Base-by-base conservation (phyloP, 2,329 filamentous ascomycete species). In the Harringtonia lauricola region DNA sequence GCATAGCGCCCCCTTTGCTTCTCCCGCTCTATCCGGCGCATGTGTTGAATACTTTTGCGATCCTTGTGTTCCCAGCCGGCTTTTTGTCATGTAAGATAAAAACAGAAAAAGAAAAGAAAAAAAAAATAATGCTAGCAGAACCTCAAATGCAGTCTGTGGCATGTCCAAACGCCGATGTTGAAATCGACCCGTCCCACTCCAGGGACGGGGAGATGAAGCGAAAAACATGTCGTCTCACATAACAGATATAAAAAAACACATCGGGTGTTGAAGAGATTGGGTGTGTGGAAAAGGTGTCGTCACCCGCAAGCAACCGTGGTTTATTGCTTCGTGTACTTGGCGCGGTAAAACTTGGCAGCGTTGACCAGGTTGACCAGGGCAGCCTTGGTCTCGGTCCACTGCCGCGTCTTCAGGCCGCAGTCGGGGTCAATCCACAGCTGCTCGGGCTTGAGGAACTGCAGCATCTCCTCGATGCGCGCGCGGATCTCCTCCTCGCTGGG, bases 371-470 rank as follows among this genome's bases (percentile, higher is more conserved):
- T 95, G 72, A 72, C 72, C 62, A 98, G 73, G 47, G 90, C 86
- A 62, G 87, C 87, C 83, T 95, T 96, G 68, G 89, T 95, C 81
- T 98, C 90, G 68, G 84, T 80, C 90, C 92, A 96, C 74, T 94
- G 85, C 59, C 92, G 86, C 57, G 92, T 98, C 87, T 98, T 98
- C 49, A 98, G 81, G 75, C 92, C 92, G 64, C 92, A 98, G 75
- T 98, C 92, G 56, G 92, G 92, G 77, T 98, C 90, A 72, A 96
- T 86, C 92, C 92, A 98, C 65, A 98, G 86, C 79, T 98, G 92
- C 62, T 95, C 88, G 47, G 89, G 89, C 78, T 88, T 90, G 70
- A 96, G 85, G 78, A 87, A 89, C 70, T 85, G 76, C 54, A 98
- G 81, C 92, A 96, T 96, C 83, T 98, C 92, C 65, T 86, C 81